Evolutionary conservation across 2,329 filamentous ascomycete species (phyloP).

Genomic region (Clarireedia paspali): DNA sequence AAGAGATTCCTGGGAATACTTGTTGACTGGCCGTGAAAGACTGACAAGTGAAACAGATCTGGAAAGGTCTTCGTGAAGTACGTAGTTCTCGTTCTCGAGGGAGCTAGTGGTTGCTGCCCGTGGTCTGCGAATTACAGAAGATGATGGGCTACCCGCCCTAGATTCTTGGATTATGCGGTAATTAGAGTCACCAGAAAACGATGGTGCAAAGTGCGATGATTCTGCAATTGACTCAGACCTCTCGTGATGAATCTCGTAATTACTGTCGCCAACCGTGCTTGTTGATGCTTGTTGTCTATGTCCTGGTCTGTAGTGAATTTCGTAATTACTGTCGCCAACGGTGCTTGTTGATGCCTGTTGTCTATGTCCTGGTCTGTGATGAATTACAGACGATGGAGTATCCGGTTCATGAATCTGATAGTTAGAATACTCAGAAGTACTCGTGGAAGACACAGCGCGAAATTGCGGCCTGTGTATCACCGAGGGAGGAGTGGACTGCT

Average conservation of each 20-base stretch:
- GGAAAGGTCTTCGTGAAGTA: conserved; percentile 41
- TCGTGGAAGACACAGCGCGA: not conserved
- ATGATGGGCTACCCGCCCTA: conserved; percentile 32
- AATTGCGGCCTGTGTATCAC: conserved; percentile 7
- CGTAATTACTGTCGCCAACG: conserved; percentile 5
- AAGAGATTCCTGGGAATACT: conserved; percentile 55
- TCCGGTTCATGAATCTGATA: conserved; percentile 9
- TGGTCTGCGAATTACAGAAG: conserved; percentile 28
- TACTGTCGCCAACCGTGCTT: conserved; percentile 4
- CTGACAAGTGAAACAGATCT: conserved; percentile 32
- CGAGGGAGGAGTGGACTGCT: conserved; percentile 1
- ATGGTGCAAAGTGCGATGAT: conserved; percentile 9
- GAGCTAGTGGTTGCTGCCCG: conserved; percentile 14
- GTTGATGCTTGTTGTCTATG: conserved; percentile 6
- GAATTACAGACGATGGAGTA: conserved; percentile 4
- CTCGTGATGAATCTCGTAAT: conserved; percentile 3
- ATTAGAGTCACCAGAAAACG: conserved; percentile 32
- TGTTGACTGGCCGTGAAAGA: conserved; percentile 18
- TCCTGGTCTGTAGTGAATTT: not conserved
- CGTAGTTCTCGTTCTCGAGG: conserved; percentile 40
- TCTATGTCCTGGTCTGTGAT: conserved; percentile 1
- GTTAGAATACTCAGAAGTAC: conserved; percentile 7
- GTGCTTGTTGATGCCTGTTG: conserved; percentile 7
- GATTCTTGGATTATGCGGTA: conserved; percentile 44
- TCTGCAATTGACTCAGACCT: conserved; percentile 4